phyloP scores from a whole-genome alignment of 2,329 filamentous ascomycete genomes.

The Dactylellina leptospora region DNA sequence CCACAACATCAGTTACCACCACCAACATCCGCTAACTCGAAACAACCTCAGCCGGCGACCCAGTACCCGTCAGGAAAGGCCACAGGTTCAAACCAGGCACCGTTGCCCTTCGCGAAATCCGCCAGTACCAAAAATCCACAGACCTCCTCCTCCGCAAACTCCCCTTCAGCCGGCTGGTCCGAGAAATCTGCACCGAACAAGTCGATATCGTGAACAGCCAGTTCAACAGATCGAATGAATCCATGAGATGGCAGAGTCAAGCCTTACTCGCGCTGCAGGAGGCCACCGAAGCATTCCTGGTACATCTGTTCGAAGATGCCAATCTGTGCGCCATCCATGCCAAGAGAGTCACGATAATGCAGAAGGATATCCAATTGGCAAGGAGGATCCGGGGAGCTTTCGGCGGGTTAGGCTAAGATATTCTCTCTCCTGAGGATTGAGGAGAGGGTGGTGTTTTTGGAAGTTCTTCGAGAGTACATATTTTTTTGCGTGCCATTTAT shows the following conservation, averaged over 20 bases:
- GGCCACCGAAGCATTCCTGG: slow-evolving; percentile 92
- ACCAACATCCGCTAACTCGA: slow-evolving; percentile 5
- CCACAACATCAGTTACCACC: background rate
- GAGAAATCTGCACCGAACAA: slow-evolving; percentile 65
- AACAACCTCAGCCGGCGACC: slow-evolving; percentile 72
- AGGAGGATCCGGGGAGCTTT: slow-evolving; percentile 79
- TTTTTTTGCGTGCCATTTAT: background rate
- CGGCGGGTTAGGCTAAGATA: slow-evolving; percentile 74
- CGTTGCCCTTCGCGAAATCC: slow-evolving; percentile 87
- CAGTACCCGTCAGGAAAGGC: slow-evolving; percentile 67
- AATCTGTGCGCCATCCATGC: slow-evolving; percentile 97
- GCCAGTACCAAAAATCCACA: slow-evolving; percentile 86
- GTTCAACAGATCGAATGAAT: slow-evolving; percentile 63
- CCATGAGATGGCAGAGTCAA: slow-evolving; percentile 94
- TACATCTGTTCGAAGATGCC: slow-evolving; percentile 95
- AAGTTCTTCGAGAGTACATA: slow-evolving; percentile 33
- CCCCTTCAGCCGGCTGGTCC: slow-evolving; percentile 78
- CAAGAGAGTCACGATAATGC: slow-evolving; percentile 96
- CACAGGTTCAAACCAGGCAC: slow-evolving; percentile 80
- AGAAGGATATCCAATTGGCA: slow-evolving; percentile 96
- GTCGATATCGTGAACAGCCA: slow-evolving; percentile 54
- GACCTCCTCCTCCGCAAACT: slow-evolving; percentile 84
- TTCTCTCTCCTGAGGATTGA: too few species aligned
- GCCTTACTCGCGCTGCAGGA: slow-evolving; percentile 93
- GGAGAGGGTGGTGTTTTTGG: background rate